Evolutionary conservation across 208 protist genomes (phyloP), one percentile per base, ranked within the genome.

Genomic region (Crithidia mellificae): DNA sequence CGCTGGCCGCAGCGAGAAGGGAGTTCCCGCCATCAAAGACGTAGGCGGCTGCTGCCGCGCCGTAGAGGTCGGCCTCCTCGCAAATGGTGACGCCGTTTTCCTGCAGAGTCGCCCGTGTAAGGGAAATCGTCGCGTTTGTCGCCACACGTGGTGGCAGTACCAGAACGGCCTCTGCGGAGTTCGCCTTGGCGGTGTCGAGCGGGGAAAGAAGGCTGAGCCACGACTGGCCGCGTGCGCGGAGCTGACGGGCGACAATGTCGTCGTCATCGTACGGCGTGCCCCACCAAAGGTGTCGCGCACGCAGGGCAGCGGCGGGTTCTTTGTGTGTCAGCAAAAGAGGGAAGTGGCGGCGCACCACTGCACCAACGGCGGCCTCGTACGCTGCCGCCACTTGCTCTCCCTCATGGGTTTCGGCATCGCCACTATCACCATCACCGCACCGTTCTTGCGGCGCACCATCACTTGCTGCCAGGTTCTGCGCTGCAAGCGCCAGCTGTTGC

Each of bases 121-220:
- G 55, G 32, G 58, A 43, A 32, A 89, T 71, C 8, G 68, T 57
- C 17, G 63, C 30, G 11, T 41, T 53, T n/a, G 76, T 84, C 20
- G 73, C 41, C 11, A 81, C 68, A 53, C 68, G 78, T 20, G 85
- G 81, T 25, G 82, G 77, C n/a, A 94, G 74, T 7, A 94, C 62
- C 32, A 94, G 65, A 24, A 92, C 74, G 4, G 70, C 72, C 80
- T 83, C 68, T 4, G 34, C 14, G 0, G 22, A 0, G 41, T 87
- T 78, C 53, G 83, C 75, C 2, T 62, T 59, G 20, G 49, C 5
- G 9, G 22, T 15, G 0, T 59, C 47, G n/a, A 68, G 22, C 66
- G 69, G 29, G 43, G 65, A 36, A 52, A 83, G 73, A 12, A 82
- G 65, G 36, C 66, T 49, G 29, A 83, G 71, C 46, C 74, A 74